Evolutionary conservation across 1,284 basidiomycete species (phyloP), one percentile per base, ranked within the genome.

Genomic region (Ceratobasidium sp.): DNA sequence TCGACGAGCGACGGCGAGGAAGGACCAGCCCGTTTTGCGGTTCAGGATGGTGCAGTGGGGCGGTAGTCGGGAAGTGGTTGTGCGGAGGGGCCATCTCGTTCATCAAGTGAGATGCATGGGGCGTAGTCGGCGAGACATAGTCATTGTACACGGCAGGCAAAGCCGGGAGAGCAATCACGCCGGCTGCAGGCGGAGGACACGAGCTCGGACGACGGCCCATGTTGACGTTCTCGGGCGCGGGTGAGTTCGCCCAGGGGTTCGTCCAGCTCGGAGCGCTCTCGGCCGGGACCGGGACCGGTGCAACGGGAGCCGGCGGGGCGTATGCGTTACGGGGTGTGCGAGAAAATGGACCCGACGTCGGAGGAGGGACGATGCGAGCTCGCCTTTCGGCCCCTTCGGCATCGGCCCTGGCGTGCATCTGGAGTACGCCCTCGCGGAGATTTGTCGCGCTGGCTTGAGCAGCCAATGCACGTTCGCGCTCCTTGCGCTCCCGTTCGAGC

Each of bases 161-260:
- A 11, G 69, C 56, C 4, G 69, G 69, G 27, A 72, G 46, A 22
- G 46, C 27, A n/a, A 72, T 72, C 29, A 46, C 58, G 14, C 69
- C 69, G 4, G 68, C 68, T 24, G 61, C 61, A 22, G 69, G 69
- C 11, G 69, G 69, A 24, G 69, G 69, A 27, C 69, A 72, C 11
- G 69, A 72, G 2, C 56, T 61, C 24, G 69, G 69, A n/a, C 69
- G 69, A 14, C 69, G 69, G 11, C 69, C 69, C 69, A 72, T 72
- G 22, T 62, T 62, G 4, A 19, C 58, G 6, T 41, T 13, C 16
- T 72, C 69, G 41, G 68, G 68, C 4, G 24, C 69, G 9, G 56
- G n/a, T 13, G 68, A 14, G 31, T 22, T 56, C 14, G 69, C 69
- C 69, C 69, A 72, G 14, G 69, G 69, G 46, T 72, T 72, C 13